Percentiles rank a stretch among this genome's conserved stretches.
These are phyloP conservation scores for Boletales sp. DNA, from an alignment of 768 basidiomycete genomes.

Conservation along the genomic window DNA sequence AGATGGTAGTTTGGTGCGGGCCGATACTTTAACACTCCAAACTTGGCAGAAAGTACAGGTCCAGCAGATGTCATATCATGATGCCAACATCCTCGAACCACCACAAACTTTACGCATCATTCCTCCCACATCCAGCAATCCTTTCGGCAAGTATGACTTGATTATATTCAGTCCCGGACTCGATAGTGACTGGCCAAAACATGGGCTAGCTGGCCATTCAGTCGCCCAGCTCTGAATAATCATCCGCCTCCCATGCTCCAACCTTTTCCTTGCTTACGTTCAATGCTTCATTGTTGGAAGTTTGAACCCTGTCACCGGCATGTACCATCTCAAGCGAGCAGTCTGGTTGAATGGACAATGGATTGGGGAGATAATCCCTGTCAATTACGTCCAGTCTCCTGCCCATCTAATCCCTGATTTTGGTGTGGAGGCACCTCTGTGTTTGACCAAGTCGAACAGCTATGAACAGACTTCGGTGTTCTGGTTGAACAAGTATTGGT, in stretches of 20 bases:
- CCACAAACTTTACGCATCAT: constrained; percentile 4
- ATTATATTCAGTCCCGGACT: constrained; percentile 11
- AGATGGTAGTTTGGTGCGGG: no score
- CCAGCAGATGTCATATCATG: constrained; percentile 24
- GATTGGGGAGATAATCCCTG: constrained; percentile 29
- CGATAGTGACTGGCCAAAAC: constrained; percentile 11
- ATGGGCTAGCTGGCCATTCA: constrained; percentile 15
- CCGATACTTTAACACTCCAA: constrained; percentile 10
- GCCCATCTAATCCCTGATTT: constrained; percentile 29
- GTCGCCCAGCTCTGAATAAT: constrained; percentile 17
- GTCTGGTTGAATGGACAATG: constrained; percentile 7
- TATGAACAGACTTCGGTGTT: constrained; percentile 19
- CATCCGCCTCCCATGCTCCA: not conserved
- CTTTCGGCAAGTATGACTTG: constrained; percentile 10
- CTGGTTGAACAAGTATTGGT: constrained; percentile 33
- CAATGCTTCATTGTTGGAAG: constrained; percentile 20
- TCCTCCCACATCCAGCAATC: constrained; percentile 5
- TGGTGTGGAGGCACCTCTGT: constrained; percentile 19
- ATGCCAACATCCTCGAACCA: constrained; percentile 10
- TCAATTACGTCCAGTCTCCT: constrained; percentile 18
- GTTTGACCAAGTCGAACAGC: constrained; percentile 23
- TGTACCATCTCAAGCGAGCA: constrained; percentile 22
- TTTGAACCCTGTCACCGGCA: constrained; percentile 16
- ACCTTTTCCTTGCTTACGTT: constrained; percentile 25
- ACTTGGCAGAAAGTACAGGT: constrained; percentile 26